These are phyloP conservation scores for Dryadomyces quercus-mongolicae DNA, from an alignment of 2,329 filamentous ascomycete genomes.

Conservation along the genomic window DNA sequence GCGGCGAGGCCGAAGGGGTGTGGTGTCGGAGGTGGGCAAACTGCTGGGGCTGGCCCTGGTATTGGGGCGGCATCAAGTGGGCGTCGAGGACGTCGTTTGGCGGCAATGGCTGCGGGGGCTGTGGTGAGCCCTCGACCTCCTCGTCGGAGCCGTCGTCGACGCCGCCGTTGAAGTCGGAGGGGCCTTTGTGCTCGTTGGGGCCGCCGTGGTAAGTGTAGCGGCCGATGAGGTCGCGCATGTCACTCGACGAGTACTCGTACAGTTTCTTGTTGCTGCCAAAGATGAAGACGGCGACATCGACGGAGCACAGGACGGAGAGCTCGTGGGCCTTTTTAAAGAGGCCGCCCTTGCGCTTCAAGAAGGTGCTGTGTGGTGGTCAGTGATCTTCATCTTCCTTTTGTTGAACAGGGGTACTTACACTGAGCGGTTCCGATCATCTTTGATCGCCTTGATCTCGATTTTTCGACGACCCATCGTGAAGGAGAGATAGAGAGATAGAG, in stretches of 20 bases:
- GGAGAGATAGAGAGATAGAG: neutral
- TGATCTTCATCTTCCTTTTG: too few relatives aligned
- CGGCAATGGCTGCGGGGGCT: conserved; percentile 40
- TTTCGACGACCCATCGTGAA: conserved; percentile 85
- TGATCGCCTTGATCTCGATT: conserved; percentile 99
- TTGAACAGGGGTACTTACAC: conserved; percentile 71
- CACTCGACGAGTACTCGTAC: conserved; percentile 90
- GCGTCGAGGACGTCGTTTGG: conserved; percentile 45
- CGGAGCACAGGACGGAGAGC: conserved; percentile 92
- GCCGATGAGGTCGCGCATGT: conserved; percentile 82
- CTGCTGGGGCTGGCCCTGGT: conserved; percentile 48
- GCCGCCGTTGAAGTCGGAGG: conserved; percentile 78
- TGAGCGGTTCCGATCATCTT: conserved; percentile 93
- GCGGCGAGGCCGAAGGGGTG: conserved; percentile 78
- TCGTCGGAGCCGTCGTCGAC: conserved; percentile 71
- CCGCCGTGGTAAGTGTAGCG: conserved; percentile 88
- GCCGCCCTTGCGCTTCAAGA: conserved; percentile 95
- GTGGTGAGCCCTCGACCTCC: conserved; percentile 64
- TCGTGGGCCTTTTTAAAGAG: conserved; percentile 99
- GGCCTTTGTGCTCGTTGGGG: conserved; percentile 93
- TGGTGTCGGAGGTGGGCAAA: conserved; percentile 74
- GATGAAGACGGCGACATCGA: conserved; percentile 97
- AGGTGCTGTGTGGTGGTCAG: conserved; percentile 51
- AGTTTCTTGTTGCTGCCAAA: conserved; percentile 99
- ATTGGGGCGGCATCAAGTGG: conserved; percentile 58